Percentiles rank a stretch among this genome's conserved stretches.
phyloP scores from a whole-genome alignment of 1,139 yeast genomes.

The Taphrina sp. region DNA sequence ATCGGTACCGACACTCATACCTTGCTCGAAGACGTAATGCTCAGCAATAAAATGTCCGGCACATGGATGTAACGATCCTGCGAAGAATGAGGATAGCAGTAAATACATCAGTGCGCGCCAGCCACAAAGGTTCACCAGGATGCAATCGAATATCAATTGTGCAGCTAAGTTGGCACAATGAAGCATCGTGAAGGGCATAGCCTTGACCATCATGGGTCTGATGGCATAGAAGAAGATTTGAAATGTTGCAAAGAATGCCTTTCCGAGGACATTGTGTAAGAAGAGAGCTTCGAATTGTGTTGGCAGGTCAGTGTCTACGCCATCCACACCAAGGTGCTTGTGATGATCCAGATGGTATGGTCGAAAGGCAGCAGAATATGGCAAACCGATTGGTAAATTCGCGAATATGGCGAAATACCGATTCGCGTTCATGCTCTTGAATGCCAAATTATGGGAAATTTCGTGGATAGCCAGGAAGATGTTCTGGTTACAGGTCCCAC shows the following conservation, averaged over 20 bases:
- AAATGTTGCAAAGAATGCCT: constrained; percentile 75
- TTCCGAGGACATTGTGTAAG: constrained; percentile 75
- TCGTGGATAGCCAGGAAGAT: constrained; percentile 86
- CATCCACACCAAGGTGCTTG: constrained; percentile 83
- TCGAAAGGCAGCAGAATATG: constrained; percentile 78
- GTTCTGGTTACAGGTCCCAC: constrained; percentile 84
- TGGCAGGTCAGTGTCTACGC: constrained; percentile 83
- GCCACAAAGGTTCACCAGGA: constrained; percentile 62
- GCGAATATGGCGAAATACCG: constrained; percentile 73
- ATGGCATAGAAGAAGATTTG: constrained; percentile 86
- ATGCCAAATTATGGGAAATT: constrained; percentile 78
- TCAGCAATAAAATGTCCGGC: constrained; percentile 96
- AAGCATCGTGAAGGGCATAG: constrained; percentile 67
- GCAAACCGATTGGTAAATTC: constrained; percentile 83
- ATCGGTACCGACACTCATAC: constrained; percentile 42
- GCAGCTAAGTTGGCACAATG: constrained; percentile 52
- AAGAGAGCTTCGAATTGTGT: constrained; percentile 71
- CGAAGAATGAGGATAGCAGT: constrained; percentile 73
- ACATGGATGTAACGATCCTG: constrained; percentile 89
- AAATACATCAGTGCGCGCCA: constrained; percentile 64
- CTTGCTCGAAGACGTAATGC: constrained; percentile 73
- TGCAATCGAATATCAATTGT: constrained; percentile 59
- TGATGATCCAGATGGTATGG: constrained; percentile 92
- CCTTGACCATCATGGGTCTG: constrained; percentile 82
- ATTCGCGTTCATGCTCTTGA: constrained; percentile 73